Evolutionary conservation across 805 yeast species (phyloP).

Genomic region (Komagataella kurtzmanii): DNA sequence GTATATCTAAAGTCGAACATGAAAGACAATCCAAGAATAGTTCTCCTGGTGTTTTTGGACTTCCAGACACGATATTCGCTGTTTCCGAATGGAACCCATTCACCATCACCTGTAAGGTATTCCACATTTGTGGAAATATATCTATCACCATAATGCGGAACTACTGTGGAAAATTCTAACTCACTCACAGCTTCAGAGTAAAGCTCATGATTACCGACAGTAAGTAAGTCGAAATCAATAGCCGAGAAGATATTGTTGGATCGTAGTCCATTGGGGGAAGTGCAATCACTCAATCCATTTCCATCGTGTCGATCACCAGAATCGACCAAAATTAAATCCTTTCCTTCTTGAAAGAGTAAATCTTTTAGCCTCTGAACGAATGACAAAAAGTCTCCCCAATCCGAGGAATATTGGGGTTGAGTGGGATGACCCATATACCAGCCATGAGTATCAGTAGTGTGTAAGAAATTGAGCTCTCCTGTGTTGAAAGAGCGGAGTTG

Average conservation of each 20-base stretch:
- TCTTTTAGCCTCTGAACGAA: slow-evolving; percentile 40
- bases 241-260: slow-evolving; percentile 51
- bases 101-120: slow-evolving; percentile 25
- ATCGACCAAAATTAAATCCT: slow-evolving; percentile 66
- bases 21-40: slow-evolving; percentile 63
- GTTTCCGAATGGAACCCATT: slow-evolving; percentile 55
- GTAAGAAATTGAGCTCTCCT: slow-evolving; percentile 74
- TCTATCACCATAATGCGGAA: slow-evolving; percentile 42
- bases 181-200: slow-evolving; percentile 51
- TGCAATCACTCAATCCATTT: slow-evolving; percentile 76
- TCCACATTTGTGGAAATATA: slow-evolving; percentile 70
- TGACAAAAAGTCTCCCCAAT: slow-evolving; percentile 86
- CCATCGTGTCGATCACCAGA: slow-evolving; percentile 95
- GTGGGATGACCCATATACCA: slow-evolving; percentile 88
- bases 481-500: slow-evolving; percentile 40
- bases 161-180: slow-evolving; percentile 52
- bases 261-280: slow-evolving; percentile 53
- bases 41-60: slow-evolving; percentile 37
- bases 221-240: slow-evolving; percentile 62
- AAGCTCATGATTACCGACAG: slow-evolving; percentile 87
- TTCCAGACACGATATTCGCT: slow-evolving; percentile 47
- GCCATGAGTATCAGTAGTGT: slow-evolving; percentile 95
- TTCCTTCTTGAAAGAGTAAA: slow-evolving; percentile 28
- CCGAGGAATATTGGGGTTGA: slow-evolving; percentile 65
- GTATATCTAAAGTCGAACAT: slow-evolving; percentile 56